Conservation (phyloP, 2,329 filamentous ascomycete species). For the Tolypocladium album region DNA sequence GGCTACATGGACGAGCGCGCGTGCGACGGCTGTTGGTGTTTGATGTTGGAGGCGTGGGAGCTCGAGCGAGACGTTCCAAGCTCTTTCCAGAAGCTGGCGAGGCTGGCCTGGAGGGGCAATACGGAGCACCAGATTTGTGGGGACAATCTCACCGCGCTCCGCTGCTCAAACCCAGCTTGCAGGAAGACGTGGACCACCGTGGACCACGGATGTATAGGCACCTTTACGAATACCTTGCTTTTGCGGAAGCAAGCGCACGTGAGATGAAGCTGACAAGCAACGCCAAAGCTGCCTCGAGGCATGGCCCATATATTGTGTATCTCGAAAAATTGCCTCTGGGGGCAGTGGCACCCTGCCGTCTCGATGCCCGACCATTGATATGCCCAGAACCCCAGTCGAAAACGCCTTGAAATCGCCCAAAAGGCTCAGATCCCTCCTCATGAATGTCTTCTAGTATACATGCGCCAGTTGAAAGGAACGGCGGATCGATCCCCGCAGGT, state of each 20-base stretch:
- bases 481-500: not conserved
- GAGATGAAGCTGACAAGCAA: not conserved
- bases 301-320: not conserved
- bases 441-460: not conserved
- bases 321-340: not conserved
- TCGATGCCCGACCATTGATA: not conserved
- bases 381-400: not conserved
- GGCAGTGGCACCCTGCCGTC: not conserved
- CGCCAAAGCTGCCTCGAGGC: not conserved
- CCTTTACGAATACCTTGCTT: too few species aligned
- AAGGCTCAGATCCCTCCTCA: not conserved
- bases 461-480: too few species aligned
- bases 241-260: not conserved
- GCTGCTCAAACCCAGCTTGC: not conserved
- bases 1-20: slow-evolving; percentile 18
- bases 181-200: too few species aligned
- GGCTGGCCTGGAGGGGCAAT: not conserved
- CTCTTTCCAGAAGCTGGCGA: not conserved
- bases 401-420: not conserved
- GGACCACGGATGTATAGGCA: too few species aligned
- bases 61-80: not conserved
- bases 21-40: not conserved
- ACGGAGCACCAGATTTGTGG: not conserved
- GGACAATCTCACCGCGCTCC: not conserved
- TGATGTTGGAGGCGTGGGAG: not conserved